These are phyloP conservation scores for Abortiporus biennis DNA, from an alignment of 1,284 basidiomycete genomes.

Conservation along the genomic window DNA sequence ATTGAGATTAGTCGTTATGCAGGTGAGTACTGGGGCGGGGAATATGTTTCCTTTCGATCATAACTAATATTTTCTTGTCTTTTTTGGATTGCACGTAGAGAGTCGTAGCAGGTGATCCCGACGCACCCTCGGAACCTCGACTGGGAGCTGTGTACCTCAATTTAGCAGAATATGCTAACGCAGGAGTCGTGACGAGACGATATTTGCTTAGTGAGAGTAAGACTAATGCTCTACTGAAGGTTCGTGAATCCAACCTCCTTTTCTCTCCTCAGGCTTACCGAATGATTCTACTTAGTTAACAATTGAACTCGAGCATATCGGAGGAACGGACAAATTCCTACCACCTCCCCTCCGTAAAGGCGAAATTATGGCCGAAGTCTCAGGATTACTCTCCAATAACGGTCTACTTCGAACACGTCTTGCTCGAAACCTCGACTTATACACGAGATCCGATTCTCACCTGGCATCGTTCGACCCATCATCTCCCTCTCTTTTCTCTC, in stretches of 20 bases:
- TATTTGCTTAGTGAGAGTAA: conserved; percentile 73
- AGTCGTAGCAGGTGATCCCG: conserved; percentile 45
- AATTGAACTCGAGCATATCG: conserved; percentile 51
- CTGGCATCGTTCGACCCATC: not conserved
- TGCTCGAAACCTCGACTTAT: conserved; percentile 45
- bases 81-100: conserved; percentile 24
- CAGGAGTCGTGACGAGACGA: conserved; percentile 56
- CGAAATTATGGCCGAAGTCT: conserved; percentile 64
- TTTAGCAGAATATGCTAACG: conserved; percentile 69
- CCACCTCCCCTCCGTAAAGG: conserved; percentile 64
- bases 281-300: conserved; percentile 41
- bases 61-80: not conserved
- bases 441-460: conserved; percentile 17
- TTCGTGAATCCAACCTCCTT: conserved; percentile 18
- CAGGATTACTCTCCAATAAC: conserved; percentile 54
- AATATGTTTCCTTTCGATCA: conserved; percentile 6
- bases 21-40: conserved; percentile 31
- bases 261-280: not conserved
- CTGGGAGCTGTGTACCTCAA: conserved; percentile 66
- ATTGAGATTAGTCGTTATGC: conserved; percentile 63
- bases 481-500: conserved; percentile 4
- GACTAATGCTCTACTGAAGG: conserved; percentile 74
- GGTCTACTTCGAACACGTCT: conserved; percentile 40
- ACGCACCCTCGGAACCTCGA: conserved; percentile 47
- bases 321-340: conserved; percentile 51